Base-by-base conservation (phyloP, 495 filamentous ascomycete species). In the Ramalina intermedia region DNA sequence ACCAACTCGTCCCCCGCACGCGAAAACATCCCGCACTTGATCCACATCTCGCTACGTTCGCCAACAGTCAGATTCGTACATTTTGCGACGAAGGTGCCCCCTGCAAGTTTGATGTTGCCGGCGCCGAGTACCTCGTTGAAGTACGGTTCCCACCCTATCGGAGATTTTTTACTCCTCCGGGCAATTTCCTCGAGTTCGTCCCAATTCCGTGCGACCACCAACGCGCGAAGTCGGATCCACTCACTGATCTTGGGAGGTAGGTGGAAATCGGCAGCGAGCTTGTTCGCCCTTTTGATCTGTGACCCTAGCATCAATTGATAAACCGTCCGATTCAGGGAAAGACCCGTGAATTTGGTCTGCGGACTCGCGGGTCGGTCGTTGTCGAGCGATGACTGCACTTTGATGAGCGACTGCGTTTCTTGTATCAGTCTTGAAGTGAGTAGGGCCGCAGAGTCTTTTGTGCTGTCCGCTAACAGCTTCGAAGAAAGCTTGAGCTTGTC, bases 81-180 rank as follows among this genome's bases (percentile, higher is more conserved):
- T 66, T 96, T 98, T 9, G 87, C 82, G 42, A 96, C 78, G 61
- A 95, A 98, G 5, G 73, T 53, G 6, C 42, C 42, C 2, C 81
- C 75, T 6, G 93, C 93, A 4, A 94, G 69, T 47, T 87, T 84
- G 20, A 85, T 81, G 61, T 98, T 96, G 44, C 93, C 90, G 6
- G 91, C 93, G 37, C 80, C 80, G 6, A 96, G 65, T 42, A 84
- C 76, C 57, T 89, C 85, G 63, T 89, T 91, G 71, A 82, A 96
- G 66, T 93, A 98, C 7, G 93, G 86, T 80, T 91, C 87, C 93
- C 93, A 98, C 38, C 89, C 91, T 60, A 98, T 96, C n/a, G 91
- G 84, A 41, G 81, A 85, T 58, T 89, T 93, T 60, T 70, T 75
- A 36, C 48, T 61, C 54, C 66, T 72, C 11, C 18, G 6, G 2